These are phyloP conservation scores for Oenanthe sinensis DNA, from an alignment of 129 eudicot species.

Conservation along the genomic window DNA sequence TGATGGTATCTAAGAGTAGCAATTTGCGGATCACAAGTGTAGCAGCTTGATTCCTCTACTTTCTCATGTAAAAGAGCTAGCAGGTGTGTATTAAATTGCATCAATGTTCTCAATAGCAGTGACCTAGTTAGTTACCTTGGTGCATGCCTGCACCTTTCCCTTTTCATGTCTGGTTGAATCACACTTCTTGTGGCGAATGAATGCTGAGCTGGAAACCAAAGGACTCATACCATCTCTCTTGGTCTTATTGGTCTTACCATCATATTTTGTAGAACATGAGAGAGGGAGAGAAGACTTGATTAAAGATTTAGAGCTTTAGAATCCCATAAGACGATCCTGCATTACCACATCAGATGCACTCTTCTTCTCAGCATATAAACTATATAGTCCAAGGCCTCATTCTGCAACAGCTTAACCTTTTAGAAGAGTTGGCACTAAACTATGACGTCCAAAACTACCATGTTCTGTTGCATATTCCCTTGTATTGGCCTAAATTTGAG, in stretches of 20 bases:
- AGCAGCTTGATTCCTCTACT: conserved; percentile 42
- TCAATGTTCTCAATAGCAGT: too few relatives aligned
- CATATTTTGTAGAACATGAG: not conserved
- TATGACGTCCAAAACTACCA: not conserved
- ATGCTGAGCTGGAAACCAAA: not conserved
- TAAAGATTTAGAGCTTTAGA: not conserved
- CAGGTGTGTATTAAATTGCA: too few relatives aligned
- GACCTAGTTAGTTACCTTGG: too few relatives aligned
- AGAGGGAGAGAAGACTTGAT: not conserved
- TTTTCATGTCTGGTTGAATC: conserved; percentile 17
- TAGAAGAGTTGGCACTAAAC: not conserved
- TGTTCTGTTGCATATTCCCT: conserved; percentile 1
- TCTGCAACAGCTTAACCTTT: not conserved
- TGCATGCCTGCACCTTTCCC: too few relatives aligned
- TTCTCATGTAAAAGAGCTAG: not conserved
- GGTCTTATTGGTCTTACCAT: not conserved
- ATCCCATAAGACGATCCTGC: not conserved
- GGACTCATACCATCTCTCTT: not conserved
- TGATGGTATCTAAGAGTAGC: conserved; percentile 61
- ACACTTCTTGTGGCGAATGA: not conserved
- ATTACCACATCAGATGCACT: not conserved
- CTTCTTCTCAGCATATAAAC: not conserved
- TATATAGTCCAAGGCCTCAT: not conserved
- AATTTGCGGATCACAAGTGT: conserved; percentile 47
- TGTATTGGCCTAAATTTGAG: not conserved